Evolutionary conservation across 768 basidiomycete species (phyloP).

Genomic region (Boletus speciosus): DNA sequence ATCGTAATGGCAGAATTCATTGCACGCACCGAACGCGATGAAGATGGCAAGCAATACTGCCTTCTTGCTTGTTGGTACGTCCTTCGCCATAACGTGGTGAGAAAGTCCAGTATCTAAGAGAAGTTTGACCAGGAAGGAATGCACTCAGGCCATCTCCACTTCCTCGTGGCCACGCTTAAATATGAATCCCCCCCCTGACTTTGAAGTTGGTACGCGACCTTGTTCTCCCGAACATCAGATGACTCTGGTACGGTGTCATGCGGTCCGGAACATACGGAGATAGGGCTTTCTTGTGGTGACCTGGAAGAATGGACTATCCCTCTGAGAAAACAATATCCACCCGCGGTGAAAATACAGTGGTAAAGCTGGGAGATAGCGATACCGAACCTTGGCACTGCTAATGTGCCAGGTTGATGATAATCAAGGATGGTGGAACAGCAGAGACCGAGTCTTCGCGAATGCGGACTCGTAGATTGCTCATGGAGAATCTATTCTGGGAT

Average conservation of each 20-base stretch:
- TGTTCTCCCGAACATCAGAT: conserved; percentile 13
- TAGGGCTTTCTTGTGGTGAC: not conserved
- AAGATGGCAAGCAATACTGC: conserved; percentile 65
- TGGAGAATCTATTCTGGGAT: conserved; percentile 1
- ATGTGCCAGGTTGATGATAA: not conserved
- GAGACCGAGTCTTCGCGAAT: not conserved
- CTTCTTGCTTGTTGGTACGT: conserved; percentile 58
- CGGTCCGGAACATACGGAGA: conserved; percentile 6
- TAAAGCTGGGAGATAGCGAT: not conserved
- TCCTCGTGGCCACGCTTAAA: conserved; percentile 2
- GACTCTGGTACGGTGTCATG: conserved; percentile 4
- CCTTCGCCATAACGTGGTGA: conserved; percentile 30
- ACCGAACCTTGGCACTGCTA: not conserved
- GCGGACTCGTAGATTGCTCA: not conserved
- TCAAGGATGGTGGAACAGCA: not conserved
- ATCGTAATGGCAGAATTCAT: not conserved
- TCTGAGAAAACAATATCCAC: not conserved
- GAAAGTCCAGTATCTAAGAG: not conserved
- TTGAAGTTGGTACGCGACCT: not conserved
- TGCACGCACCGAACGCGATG: conserved; percentile 63
- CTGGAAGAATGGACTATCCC: not conserved
- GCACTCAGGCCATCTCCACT: not conserved
- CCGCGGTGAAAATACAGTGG: not conserved
- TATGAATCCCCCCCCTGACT: conserved; percentile 1
- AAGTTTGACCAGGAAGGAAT: not conserved